Percentiles rank a stretch among this genome's conserved stretches.
Conservation (phyloP, 2,329 filamentous ascomycete genomes). For the Stagonosporopsis chrysanthemi region DNA sequence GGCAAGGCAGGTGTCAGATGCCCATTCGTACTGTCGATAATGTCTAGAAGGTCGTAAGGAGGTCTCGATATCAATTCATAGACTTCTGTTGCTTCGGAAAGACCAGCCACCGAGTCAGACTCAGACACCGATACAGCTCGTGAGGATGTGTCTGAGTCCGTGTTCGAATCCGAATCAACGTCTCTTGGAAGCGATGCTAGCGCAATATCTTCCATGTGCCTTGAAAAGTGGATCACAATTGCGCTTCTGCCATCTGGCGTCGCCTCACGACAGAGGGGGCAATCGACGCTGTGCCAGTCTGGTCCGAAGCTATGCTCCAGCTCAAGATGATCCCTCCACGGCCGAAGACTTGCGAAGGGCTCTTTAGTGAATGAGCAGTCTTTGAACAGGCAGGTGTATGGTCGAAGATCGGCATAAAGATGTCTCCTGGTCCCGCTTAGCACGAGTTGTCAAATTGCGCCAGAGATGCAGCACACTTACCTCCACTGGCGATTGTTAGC, state of each 20-base stretch:
- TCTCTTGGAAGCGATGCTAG: slow-evolving; percentile 26
- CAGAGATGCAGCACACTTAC: not conserved
- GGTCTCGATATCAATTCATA: no score
- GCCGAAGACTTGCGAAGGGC: slow-evolving; percentile 22
- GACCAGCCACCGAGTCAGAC: no score
- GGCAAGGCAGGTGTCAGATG: no score
- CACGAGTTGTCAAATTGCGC: not conserved
- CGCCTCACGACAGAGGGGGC: slow-evolving; percentile 27
- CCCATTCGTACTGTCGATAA: no score
- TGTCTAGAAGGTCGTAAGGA: no score
- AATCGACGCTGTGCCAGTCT: slow-evolving; percentile 23
- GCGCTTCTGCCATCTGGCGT: slow-evolving; percentile 24
- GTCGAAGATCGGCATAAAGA: slow-evolving; percentile 30
- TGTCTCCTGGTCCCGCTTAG: slow-evolving; percentile 25
- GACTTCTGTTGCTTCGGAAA: no score
- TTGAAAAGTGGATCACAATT: slow-evolving; percentile 27
- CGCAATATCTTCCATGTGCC: slow-evolving; percentile 39
- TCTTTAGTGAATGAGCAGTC: slow-evolving; percentile 21
- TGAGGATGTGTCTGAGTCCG: slow-evolving; percentile 14
- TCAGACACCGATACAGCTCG: not conserved
- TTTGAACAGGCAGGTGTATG: slow-evolving; percentile 30
- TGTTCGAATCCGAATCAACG: slow-evolving; percentile 26
- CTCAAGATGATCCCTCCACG: slow-evolving; percentile 30
- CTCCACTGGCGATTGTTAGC: not conserved
- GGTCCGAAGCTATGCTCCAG: slow-evolving; percentile 28